phyloP scores from a whole-genome alignment of 2,329 filamentous ascomycete species.

The Lithohypha guttulata region DNA sequence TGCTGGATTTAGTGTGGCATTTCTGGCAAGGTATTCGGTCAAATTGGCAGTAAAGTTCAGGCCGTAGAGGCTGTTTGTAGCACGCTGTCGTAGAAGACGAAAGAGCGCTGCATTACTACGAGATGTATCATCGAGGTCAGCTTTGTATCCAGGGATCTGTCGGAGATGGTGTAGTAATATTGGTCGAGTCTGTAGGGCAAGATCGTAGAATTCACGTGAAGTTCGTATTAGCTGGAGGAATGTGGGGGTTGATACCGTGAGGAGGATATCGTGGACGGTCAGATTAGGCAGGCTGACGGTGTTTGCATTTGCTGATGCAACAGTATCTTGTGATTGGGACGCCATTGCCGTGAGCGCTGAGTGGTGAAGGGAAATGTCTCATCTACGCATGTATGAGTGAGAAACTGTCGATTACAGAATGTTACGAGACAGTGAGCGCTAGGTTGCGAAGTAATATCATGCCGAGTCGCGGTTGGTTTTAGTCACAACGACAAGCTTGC shows the following conservation, averaged over 20 bases:
- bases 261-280: constrained; percentile 30
- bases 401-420: too few relatives aligned
- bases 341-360: background rate
- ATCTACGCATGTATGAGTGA: too few relatives aligned
- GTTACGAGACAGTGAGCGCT: too few relatives aligned
- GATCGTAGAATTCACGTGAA: constrained; percentile 27
- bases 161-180: constrained; percentile 29
- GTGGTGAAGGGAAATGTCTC: too few relatives aligned
- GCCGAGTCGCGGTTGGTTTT: too few relatives aligned
- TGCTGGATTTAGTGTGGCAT: constrained; percentile 24
- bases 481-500: too few relatives aligned
- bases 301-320: background rate
- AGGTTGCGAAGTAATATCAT: too few relatives aligned
- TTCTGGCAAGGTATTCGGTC: constrained; percentile 23
- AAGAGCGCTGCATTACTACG: constrained; percentile 24
- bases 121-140: constrained; percentile 15
- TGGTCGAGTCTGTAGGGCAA: constrained; percentile 28
- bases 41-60: constrained; percentile 27
- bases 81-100: constrained; percentile 24
- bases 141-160: constrained; percentile 26
- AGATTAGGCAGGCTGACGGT: constrained; percentile 28
- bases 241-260: constrained; percentile 25
- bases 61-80: constrained; percentile 28
- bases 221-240: constrained; percentile 30
- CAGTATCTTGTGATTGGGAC: background rate